Base-by-base conservation (phyloP, 257 asterid species). In the Verbascum thapsus region DNA sequence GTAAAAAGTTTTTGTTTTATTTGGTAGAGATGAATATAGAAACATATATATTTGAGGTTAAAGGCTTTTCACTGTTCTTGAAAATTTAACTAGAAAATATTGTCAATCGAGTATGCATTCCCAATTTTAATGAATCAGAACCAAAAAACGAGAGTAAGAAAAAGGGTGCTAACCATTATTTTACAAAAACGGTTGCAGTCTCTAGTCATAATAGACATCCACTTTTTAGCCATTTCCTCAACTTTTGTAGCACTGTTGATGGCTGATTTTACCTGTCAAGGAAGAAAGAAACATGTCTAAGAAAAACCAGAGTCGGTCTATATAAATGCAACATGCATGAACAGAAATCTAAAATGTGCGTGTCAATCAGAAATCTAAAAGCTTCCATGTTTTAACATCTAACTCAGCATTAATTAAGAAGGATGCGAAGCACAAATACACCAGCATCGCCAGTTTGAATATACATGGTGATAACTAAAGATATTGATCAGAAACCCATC, bases 151-250 rank as follows among this genome's bases (percentile, higher is more conserved):
- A 44, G 37, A 40, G 13, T 15, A 61, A 9, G 55, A 39, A 22
- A 50, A 54, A 68, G 63, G 42, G 63, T 17, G 81, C 88, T 48
- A 43, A 87, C 98, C 96, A 87, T 92, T 80, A 92, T 83, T 74
- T 85, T 92, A 64, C 98, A 92, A 69, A 92, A 88, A 15, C 98
- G 90, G 74, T 72, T 87, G 89, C 96, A 91, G 77, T 91, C 96
- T 75, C 98, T 86, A 17, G 89, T 39, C 92, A 88, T 91, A 68
- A 80, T 61, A 17, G 92, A 85, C 69, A 91, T 58, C 90, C 86
- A 91, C 81, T 78, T 89, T 74, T 49, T 78, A 17, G 92, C 85
- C 10, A 69, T 74, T 69, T 86, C 96, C 76, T 88, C 98, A 0
- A 72, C 85, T 72, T 71, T 85, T 8, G 77, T 65, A 16, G 96